Conservation (phyloP, 2,329 filamentous ascomycete species). For the Parasarocladium wereldwijsianum region DNA sequence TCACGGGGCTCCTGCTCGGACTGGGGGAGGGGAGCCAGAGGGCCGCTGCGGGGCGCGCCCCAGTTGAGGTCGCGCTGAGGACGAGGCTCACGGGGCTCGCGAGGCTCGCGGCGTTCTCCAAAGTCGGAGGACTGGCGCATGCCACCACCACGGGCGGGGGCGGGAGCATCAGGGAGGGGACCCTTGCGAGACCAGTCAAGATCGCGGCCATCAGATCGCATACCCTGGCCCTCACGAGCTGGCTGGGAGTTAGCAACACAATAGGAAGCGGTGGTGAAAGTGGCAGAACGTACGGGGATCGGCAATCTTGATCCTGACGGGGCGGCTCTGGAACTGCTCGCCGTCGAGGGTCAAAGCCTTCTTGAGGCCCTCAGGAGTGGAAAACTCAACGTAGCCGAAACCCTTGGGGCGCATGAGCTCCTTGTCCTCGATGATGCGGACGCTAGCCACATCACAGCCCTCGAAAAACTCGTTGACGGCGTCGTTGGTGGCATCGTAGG, state of each 20-base stretch:
- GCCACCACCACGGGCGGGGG: constrained; percentile 26
- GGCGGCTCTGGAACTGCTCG: constrained; percentile 70
- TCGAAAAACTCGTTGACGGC: constrained; percentile 77
- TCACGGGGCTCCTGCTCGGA: constrained; percentile 34
- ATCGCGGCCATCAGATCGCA: constrained; percentile 52
- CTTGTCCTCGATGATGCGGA: constrained; percentile 94
- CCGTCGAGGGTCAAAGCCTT: constrained; percentile 77
- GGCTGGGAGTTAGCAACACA: constrained; percentile 19
- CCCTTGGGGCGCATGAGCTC: constrained; percentile 89
- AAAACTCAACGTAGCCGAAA: constrained; percentile 95
- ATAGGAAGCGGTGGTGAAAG: not conserved
- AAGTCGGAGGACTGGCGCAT: constrained; percentile 34
- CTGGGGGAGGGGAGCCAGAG: constrained; percentile 57
- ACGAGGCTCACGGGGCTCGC: constrained; percentile 49
- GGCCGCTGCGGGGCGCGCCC: constrained; percentile 78
- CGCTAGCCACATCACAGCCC: constrained; percentile 73
- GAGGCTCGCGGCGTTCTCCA: constrained; percentile 48
- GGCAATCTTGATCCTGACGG: constrained; percentile 86
- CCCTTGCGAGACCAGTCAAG: constrained; percentile 92
- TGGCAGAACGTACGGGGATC: constrained; percentile 70
- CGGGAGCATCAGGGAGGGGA: constrained; percentile 55
- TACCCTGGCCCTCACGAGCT: constrained; percentile 69
- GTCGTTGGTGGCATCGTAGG: constrained; percentile 78
- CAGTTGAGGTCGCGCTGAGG: constrained; percentile 66
- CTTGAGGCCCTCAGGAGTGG: constrained; percentile 74